Evolutionary conservation across 306 rosid species (phyloP).

Genomic region (Cicer judaicum): DNA sequence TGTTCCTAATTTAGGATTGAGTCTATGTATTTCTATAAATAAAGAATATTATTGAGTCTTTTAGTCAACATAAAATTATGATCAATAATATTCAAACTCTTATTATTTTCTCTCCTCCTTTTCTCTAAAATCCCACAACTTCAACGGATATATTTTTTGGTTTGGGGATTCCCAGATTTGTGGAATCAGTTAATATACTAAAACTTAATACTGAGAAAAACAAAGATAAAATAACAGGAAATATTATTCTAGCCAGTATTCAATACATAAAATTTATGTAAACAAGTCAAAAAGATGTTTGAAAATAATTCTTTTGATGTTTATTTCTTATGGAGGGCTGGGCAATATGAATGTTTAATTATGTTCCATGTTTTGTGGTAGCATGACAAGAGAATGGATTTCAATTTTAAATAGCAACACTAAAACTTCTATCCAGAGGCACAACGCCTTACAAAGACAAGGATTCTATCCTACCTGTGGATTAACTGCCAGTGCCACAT

Average conservation of each 20-base stretch:
- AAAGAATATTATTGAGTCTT: too few relatives aligned
- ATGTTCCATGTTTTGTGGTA: slow-evolving; percentile 4
- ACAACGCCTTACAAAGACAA: slow-evolving; percentile 22
- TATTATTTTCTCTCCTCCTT: too few relatives aligned
- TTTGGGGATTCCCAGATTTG: slow-evolving; percentile 29
- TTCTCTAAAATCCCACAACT: too few relatives aligned
- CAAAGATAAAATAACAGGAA: too few relatives aligned
- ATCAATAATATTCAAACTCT: too few relatives aligned
- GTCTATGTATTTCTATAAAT: too few relatives aligned
- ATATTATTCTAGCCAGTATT: not conserved
- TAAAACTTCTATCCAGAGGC: slow-evolving; percentile 21
- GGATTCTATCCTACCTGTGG: slow-evolving; percentile 68
- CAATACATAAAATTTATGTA: slow-evolving; percentile 3
- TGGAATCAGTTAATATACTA: not conserved
- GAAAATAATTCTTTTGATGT: slow-evolving; percentile 13
- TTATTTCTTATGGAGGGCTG: not conserved
- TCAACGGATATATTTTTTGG: not conserved
- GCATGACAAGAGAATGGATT: slow-evolving; percentile 17
- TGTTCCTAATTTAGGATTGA: too few relatives aligned
- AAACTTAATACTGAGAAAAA: not conserved
- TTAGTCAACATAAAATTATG: too few relatives aligned
- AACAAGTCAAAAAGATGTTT: not conserved
- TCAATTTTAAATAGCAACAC: slow-evolving; percentile 20
- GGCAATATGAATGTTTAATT: slow-evolving; percentile 17
- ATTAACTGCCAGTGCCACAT: slow-evolving; percentile 93